Evolutionary conservation across 2,329 filamentous ascomycete genomes (phyloP).

Genomic region (Zymoseptoria pseudotritici): DNA sequence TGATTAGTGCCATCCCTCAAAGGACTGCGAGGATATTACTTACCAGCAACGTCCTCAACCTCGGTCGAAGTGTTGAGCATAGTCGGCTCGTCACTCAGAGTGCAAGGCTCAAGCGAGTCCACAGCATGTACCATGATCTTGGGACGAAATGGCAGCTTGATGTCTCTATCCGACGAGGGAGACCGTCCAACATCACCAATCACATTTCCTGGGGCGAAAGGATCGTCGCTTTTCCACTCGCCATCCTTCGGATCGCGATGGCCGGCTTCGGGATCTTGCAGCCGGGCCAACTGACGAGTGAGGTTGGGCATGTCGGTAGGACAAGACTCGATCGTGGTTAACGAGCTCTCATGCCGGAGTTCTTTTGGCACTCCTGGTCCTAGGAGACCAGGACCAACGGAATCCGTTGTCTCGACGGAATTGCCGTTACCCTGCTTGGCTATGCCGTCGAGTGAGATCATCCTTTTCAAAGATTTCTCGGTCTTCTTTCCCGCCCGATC

Average conservation of each 20-base stretch:
- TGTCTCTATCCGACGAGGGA: constrained; percentile 1
- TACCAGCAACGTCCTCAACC: not conserved
- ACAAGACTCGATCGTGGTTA: constrained; percentile 4
- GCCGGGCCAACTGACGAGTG: constrained; percentile 9
- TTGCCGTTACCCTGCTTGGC: constrained; percentile 11
- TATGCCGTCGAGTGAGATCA: constrained; percentile 23
- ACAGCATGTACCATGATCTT: constrained; percentile 10
- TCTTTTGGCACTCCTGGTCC: not conserved
- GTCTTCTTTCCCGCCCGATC: constrained; percentile 11
- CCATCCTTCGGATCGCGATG: constrained; percentile 8
- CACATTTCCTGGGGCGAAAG: constrained; percentile 13
- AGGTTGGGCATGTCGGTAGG: constrained; percentile 12
- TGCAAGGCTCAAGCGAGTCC: constrained; percentile 2
- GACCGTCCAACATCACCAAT: constrained; percentile 2
- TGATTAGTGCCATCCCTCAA: not conserved
- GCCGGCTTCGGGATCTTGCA: constrained; percentile 5
- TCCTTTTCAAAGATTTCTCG: constrained; percentile 15
- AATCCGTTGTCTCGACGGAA: not conserved
- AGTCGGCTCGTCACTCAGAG: not conserved
- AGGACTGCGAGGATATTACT: not conserved
- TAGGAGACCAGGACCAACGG: not conserved
- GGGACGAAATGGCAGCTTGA: constrained; percentile 11
- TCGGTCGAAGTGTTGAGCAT: not conserved
- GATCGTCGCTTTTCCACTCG: constrained; percentile 16
- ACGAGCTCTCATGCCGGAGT: not conserved